phyloP scores from a whole-genome alignment of 2,329 filamentous ascomycete species.

The Diaporthe helianthi region DNA sequence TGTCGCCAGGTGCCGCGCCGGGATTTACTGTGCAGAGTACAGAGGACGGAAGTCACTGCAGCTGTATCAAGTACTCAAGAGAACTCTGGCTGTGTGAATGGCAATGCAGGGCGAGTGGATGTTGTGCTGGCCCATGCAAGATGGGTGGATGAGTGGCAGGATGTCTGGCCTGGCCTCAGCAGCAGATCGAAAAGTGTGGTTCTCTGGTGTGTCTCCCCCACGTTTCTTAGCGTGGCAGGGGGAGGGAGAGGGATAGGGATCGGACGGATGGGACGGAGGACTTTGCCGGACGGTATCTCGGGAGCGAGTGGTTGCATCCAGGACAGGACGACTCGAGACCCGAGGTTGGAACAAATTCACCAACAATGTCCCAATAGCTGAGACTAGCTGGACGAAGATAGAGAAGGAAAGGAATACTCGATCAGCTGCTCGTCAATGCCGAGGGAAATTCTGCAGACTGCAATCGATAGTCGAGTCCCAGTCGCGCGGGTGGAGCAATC shows the following conservation, averaged over 20 bases:
- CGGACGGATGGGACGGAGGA: background rate
- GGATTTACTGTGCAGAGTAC: background rate
- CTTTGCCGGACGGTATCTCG: background rate
- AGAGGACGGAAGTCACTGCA: background rate
- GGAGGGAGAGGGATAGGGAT: background rate
- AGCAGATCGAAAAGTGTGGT: background rate
- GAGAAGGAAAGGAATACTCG: background rate
- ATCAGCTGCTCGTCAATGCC: background rate
- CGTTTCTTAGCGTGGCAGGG: slow-evolving; percentile 24
- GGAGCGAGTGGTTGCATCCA: too few species aligned
- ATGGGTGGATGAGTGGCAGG: too few species aligned
- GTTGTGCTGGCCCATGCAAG: too few species aligned
- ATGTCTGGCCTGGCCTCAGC: background rate
- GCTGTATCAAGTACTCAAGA: background rate
- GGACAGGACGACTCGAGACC: too few species aligned
- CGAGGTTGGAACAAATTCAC: background rate
- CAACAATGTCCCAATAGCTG: background rate
- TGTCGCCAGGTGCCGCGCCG: slow-evolving; percentile 17
- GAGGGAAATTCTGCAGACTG: background rate
- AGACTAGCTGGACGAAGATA: background rate
- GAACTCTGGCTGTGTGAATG: too few species aligned
- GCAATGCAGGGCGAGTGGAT: too few species aligned
- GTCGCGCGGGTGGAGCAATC: background rate
- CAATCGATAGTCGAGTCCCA: slow-evolving; percentile 16
- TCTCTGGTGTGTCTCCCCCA: slow-evolving; percentile 1